Percentiles rank a stretch among this genome's conserved stretches.
Evolutionary conservation across 2,329 filamentous ascomycete species (phyloP).

Genomic region (Epicoccum nigrum): DNA sequence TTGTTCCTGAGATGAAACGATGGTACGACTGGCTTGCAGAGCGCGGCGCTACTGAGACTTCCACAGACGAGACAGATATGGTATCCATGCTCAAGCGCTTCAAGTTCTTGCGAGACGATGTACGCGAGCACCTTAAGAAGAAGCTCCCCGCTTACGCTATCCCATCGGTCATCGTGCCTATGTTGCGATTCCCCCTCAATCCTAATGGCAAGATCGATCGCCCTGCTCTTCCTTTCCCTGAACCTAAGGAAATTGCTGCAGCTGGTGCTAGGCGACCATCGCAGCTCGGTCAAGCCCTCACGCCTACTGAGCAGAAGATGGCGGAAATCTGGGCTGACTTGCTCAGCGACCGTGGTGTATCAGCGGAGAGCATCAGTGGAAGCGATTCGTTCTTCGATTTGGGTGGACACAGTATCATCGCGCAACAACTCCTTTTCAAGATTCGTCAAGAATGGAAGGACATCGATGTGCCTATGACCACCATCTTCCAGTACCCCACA

Average conservation of each 20-base stretch:
- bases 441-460: constrained; percentile 67
- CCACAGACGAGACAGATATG: constrained; percentile 56
- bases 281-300: constrained; percentile 54
- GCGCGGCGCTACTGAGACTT: constrained; percentile 47
- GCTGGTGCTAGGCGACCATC: constrained; percentile 57
- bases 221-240: constrained; percentile 79
- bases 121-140: constrained; percentile 71
- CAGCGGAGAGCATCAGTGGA: constrained; percentile 69
- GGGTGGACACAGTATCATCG: constrained; percentile 80
- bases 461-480: constrained; percentile 71
- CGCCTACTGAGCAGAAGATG: constrained; percentile 68
- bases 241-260: constrained; percentile 69
- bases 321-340: constrained; percentile 77
- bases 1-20: constrained; percentile 79
- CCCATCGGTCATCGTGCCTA: constrained; percentile 74
- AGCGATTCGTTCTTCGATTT: constrained; percentile 76
- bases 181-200: constrained; percentile 74
- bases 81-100: constrained; percentile 65
- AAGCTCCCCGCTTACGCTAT: constrained; percentile 77
- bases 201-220: constrained; percentile 74
- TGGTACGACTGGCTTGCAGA: constrained; percentile 73
- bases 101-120: constrained; percentile 64
- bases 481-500: constrained; percentile 72
- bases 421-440: constrained; percentile 78
- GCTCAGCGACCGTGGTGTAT: constrained; percentile 64